Evolutionary conservation across 2,329 filamentous ascomycete species (phyloP).

Genomic region (Alternaria incomplexa): DNA sequence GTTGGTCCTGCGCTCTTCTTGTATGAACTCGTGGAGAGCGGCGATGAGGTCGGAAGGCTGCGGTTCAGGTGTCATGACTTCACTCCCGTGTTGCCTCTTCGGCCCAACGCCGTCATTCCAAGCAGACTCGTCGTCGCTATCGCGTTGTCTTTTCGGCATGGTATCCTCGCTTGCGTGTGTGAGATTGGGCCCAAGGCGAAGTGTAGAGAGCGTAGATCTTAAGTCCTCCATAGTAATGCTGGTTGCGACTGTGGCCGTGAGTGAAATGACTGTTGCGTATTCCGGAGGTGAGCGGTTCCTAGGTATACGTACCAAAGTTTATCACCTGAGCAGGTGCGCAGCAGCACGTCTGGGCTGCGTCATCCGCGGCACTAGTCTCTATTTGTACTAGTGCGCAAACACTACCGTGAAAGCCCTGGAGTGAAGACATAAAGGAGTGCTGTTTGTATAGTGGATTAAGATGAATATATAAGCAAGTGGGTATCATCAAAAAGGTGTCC

Average conservation of each 20-base stretch:
- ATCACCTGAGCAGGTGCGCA: not conserved
- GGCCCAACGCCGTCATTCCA: not conserved
- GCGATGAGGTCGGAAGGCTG: conserved; percentile 1
- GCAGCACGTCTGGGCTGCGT: not conserved
- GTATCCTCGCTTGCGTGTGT: not conserved
- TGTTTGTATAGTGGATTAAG: not conserved
- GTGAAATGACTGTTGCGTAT: not conserved
- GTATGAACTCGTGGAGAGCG: conserved; percentile 13
- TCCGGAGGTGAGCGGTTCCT: not conserved
- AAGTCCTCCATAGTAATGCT: no score
- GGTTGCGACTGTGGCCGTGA: not conserved
- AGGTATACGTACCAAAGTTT: not conserved
- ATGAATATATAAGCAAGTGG: no score
- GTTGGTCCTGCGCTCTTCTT: conserved; percentile 16
- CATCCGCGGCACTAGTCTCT: not conserved
- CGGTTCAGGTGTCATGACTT: not conserved
- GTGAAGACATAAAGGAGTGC: not conserved
- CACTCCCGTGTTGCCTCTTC: not conserved
- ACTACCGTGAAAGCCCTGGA: not conserved
- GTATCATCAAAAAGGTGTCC: no score
- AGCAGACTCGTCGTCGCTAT: not conserved
- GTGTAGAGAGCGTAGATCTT: not conserved
- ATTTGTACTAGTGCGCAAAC: not conserved
- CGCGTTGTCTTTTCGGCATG: not conserved
- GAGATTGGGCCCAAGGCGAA: not conserved